Evolutionary conservation across 2,329 filamentous ascomycete species (phyloP), one percentile per base, ranked within the genome.

Genomic region (Pyrenophora graminea): DNA sequence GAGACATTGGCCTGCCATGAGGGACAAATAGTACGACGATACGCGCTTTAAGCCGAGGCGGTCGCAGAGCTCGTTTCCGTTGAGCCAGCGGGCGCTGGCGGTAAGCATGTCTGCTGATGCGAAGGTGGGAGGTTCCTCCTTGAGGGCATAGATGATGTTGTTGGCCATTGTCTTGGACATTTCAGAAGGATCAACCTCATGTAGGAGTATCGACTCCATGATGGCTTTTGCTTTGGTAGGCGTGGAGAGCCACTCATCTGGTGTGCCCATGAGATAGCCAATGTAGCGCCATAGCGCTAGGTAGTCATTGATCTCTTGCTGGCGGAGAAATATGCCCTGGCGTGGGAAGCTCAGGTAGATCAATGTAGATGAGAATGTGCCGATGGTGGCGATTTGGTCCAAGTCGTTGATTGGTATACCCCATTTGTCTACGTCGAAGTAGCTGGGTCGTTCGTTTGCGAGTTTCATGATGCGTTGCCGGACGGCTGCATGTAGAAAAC

Each of bases 211-310:
- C 0, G 82, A 83, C 60, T 92, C 88, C 82, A 91, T 86, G 64
- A 85, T 80, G 2, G 76, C 76, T 58, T 80, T 84, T 2, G 86
- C 85, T 30, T 78, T 76, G 5, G 74, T 73, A 0, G 82, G 78
- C 0, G 79, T 82, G 1, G 78, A 77, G 64, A 91, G 85, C 57
- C 79, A 80, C 1, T 74, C 79, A 1, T 82, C 82, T 0, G 88
- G 89, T 6, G 84, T 84, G 10, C 89, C 89, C 62, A 91, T 80
- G 25, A 91, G 77, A 63, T 90, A 80, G 0, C 82, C 88, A 10
- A 92, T 82, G 56, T 89, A 88, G 2, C 89, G 81, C 88, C 89
- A 93, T 1, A 93, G 75, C 0, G 88, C 87, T 38, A 90, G 77
- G 66, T 90, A 92, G 63, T 91, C 88, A 2, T 67, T 66, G 2